Percentiles rank a stretch among this genome's conserved stretches.
Conservation (phyloP, 805 yeast species). For the Phaffomyces opuntiae region DNA sequence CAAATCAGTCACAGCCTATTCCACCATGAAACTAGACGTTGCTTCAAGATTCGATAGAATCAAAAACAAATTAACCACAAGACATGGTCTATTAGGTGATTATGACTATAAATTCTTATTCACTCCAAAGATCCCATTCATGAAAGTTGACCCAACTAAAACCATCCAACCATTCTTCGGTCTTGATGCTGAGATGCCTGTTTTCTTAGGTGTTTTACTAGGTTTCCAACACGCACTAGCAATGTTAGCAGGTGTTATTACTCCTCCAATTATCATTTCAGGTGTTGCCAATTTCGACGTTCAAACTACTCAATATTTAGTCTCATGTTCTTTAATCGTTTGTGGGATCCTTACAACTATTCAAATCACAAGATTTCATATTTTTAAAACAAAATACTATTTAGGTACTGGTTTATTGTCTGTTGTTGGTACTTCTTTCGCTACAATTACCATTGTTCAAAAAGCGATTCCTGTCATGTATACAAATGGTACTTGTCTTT, state of each 20-base stretch:
- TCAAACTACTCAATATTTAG: slow-evolving; percentile 50
- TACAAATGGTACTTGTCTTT: slow-evolving; percentile 57
- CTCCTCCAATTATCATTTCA: slow-evolving; percentile 76
- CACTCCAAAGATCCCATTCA: slow-evolving; percentile 74
- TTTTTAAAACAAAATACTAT: slow-evolving; percentile 65
- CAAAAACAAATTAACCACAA: slow-evolving; percentile 50
- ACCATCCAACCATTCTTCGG: slow-evolving; percentile 79
- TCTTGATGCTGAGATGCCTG: slow-evolving; percentile 70
- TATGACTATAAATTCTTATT: slow-evolving; percentile 77
- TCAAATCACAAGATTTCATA: slow-evolving; percentile 77
- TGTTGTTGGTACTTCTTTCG: slow-evolving; percentile 88
- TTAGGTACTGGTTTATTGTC: slow-evolving; percentile 85
- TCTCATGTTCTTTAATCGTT: slow-evolving; percentile 64
- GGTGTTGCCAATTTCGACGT: slow-evolving; percentile 50
- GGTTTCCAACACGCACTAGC: slow-evolving; percentile 87
- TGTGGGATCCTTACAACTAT: slow-evolving; percentile 64
- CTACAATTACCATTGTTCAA: slow-evolving; percentile 74
- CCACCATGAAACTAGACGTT: background rate
- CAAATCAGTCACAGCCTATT: no score
- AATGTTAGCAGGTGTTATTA: slow-evolving; percentile 86
- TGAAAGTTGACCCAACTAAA: slow-evolving; percentile 30
- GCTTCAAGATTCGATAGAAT: background rate
- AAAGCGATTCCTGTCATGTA: slow-evolving; percentile 82
- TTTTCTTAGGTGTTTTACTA: slow-evolving; percentile 65
- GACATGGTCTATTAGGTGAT: slow-evolving; percentile 80